Evolutionary conservation across 768 basidiomycete genomes (phyloP).

Genomic region (Arthromyces matolae): DNA sequence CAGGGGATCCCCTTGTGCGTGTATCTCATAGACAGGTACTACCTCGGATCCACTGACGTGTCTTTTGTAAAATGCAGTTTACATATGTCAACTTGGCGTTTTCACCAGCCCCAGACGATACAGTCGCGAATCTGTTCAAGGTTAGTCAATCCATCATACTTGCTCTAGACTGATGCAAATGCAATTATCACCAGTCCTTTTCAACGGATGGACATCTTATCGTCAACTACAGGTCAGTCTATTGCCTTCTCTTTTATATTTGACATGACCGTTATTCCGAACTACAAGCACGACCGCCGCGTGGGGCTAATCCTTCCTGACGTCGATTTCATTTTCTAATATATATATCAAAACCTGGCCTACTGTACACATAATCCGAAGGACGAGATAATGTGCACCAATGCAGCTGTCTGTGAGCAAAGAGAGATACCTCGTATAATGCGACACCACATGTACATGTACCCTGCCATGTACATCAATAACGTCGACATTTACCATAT

Average conservation of each 20-base stretch:
- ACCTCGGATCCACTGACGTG: neutral
- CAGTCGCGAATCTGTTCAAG: slow-evolving; percentile 74
- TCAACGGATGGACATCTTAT: slow-evolving; percentile 86
- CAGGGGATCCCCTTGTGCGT: slow-evolving; percentile 79
- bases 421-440: too few species aligned
- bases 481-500: too few species aligned
- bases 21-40: neutral
- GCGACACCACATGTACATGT: too few species aligned
- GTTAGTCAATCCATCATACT: slow-evolving; percentile 27
- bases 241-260: neutral
- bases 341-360: too few species aligned
- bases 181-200: slow-evolving; percentile 54
- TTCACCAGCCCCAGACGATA: slow-evolving; percentile 80
- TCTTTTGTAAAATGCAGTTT: slow-evolving; percentile 20
- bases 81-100: slow-evolving; percentile 59
- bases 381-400: too few species aligned
- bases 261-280: neutral
- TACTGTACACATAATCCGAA: too few species aligned
- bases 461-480: too few species aligned
- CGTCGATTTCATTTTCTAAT: slow-evolving; percentile 5
- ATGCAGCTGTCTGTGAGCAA: too few species aligned
- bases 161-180: neutral
- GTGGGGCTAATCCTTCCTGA: slow-evolving; percentile 31
- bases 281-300: slow-evolving; percentile 39
- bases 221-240: slow-evolving; percentile 80